Conservation (phyloP, 2,329 filamentous ascomycete species). For the Microdochium trichocladiopsis region DNA sequence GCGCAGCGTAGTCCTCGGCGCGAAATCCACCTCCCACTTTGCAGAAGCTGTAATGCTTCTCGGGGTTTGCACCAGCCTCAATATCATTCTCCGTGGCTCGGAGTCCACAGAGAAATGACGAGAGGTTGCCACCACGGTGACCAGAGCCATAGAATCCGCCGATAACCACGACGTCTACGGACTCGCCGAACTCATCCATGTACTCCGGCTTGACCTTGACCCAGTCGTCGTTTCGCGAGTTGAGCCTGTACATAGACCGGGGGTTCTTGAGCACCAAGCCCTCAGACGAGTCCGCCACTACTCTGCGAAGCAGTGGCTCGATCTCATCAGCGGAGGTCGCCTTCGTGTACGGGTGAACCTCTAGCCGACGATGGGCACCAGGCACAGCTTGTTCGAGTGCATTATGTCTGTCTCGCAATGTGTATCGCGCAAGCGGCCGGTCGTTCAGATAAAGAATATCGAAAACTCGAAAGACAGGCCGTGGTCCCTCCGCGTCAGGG, state of each 20-base stretch:
- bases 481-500: conserved; percentile 55
- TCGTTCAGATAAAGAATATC: conserved; percentile 89
- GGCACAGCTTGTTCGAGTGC: conserved; percentile 68
- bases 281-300: conserved; percentile 82
- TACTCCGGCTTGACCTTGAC: conserved; percentile 99
- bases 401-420: conserved; percentile 69
- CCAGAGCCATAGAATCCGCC: conserved; percentile 92
- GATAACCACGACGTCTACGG: conserved; percentile 80
- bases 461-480: conserved; percentile 80
- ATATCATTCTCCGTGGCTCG: conserved; percentile 65
- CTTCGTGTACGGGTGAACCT: conserved; percentile 68
- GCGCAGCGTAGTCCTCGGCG: conserved; percentile 74
- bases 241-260: conserved; percentile 75
- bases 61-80: conserved; percentile 49
- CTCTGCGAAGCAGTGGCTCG: conserved; percentile 70
- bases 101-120: conserved; percentile 86
- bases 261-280: conserved; percentile 94
- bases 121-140: conserved; percentile 71
- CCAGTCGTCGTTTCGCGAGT: conserved; percentile 92
- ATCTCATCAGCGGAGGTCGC: conserved; percentile 65
- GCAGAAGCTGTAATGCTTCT: conserved; percentile 90
- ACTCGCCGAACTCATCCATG: conserved; percentile 93
- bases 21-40: conserved; percentile 95
- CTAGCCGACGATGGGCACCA: conserved; percentile 67
- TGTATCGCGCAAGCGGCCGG: conserved; percentile 71